phyloP scores from a whole-genome alignment of 208 protist genomes.

The Willaertia magna region DNA sequence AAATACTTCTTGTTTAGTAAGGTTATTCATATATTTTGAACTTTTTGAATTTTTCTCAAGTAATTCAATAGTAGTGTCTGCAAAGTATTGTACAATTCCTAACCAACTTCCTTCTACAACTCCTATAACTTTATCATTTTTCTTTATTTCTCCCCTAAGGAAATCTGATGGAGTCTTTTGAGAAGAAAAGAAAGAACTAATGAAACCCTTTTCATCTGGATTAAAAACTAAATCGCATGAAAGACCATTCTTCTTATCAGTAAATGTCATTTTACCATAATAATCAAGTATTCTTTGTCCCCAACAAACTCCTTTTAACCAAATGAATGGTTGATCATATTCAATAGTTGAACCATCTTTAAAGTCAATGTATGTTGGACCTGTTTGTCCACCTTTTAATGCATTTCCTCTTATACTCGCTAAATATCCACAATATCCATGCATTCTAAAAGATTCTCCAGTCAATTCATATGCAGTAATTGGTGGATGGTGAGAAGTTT shows the following conservation, averaged over 20 bases:
- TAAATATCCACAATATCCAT: background rate
- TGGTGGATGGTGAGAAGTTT: constrained; percentile 26
- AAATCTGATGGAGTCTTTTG: background rate
- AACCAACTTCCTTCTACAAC: constrained; percentile 1
- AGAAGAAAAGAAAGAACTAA: background rate
- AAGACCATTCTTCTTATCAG: background rate
- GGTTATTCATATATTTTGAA: background rate
- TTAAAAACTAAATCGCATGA: background rate
- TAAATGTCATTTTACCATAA: background rate
- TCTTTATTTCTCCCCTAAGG: background rate
- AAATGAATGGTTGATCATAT: background rate
- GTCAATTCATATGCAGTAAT: background rate
- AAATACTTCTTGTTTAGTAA: background rate
- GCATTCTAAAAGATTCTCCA: background rate
- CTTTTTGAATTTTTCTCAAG: background rate
- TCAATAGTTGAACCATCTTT: background rate
- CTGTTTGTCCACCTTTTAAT: background rate
- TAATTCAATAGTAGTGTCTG: background rate
- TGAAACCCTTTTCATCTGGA: constrained; percentile 7
- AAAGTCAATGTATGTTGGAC: background rate
- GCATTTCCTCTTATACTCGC: constrained; percentile 4
- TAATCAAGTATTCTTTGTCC: background rate
- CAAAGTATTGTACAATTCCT: background rate
- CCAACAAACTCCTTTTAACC: background rate
- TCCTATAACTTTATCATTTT: background rate